phyloP scores from a whole-genome alignment of 176 grass and related monocot genomes.

The Otatea glauca region DNA sequence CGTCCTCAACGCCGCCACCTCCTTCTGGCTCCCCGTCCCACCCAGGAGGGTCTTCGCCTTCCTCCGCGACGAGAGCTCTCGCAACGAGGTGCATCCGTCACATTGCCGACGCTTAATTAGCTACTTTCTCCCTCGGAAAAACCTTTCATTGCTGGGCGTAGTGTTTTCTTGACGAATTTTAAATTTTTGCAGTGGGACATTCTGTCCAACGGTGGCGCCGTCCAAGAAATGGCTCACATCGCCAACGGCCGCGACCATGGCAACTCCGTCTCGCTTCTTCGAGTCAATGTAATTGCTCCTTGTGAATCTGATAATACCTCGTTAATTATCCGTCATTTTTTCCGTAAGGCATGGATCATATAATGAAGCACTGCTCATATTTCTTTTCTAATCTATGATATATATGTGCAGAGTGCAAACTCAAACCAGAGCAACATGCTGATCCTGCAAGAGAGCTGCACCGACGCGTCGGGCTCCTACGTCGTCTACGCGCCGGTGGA shows the following conservation, averaged over 20 bases:
- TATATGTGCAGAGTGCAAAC: slow-evolving; percentile 65
- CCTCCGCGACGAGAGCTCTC: slow-evolving; percentile 83
- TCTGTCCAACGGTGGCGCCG: slow-evolving; percentile 82
- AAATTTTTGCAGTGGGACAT: slow-evolving; percentile 74
- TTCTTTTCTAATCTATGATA: background rate
- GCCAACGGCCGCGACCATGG: slow-evolving; percentile 92
- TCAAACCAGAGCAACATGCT: slow-evolving; percentile 97
- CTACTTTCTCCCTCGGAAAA: background rate
- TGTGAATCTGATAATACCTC: background rate
- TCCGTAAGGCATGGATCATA: background rate
- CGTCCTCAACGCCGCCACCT: slow-evolving; percentile 91
- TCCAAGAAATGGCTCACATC: slow-evolving; percentile 98
- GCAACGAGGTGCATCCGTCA: slow-evolving; percentile 57
- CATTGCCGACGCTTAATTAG: background rate
- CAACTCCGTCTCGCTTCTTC: slow-evolving; percentile 88
- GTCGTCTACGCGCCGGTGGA: slow-evolving; percentile 93
- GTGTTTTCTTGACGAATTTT: background rate
- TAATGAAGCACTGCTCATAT: too few relatives aligned
- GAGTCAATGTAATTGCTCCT: slow-evolving; percentile 67
- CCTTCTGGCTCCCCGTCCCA: slow-evolving; percentile 84
- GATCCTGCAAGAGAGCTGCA: slow-evolving; percentile 98
- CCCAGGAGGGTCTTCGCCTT: slow-evolving; percentile 82
- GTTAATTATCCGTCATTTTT: background rate
- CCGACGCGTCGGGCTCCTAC: slow-evolving; percentile 75
- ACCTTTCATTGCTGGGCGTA: background rate